Evolutionary conservation across 2,329 filamentous ascomycete genomes (phyloP).

Genomic region (Hymenotorrendiella dingleyae): DNA sequence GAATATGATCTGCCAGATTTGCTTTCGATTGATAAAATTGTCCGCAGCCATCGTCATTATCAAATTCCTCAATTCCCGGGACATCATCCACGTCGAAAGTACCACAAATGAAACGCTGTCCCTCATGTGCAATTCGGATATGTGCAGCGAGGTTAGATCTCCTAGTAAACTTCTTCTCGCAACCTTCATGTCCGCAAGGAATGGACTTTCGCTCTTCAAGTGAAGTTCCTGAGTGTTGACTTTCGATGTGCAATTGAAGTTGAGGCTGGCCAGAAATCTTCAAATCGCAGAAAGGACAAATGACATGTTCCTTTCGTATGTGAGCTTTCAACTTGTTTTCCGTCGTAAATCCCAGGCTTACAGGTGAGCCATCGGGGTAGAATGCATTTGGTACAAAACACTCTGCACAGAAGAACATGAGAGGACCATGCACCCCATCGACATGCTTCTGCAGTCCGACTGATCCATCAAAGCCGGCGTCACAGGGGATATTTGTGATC

Average conservation of each 20-base stretch:
- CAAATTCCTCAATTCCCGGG: conserved; percentile 59
- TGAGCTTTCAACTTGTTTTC: conserved; percentile 67
- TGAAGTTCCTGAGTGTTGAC: conserved; percentile 60
- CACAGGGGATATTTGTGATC: conserved; percentile 50
- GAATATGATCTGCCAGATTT: conserved; percentile 76
- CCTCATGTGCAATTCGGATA: conserved; percentile 69
- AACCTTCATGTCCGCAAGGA: conserved; percentile 61
- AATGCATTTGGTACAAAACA: conserved; percentile 43
- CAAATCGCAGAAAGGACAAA: conserved; percentile 70
- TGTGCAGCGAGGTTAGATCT: conserved; percentile 79
- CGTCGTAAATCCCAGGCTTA: conserved; percentile 60
- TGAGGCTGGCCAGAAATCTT: conserved; percentile 61
- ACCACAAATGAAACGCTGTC: conserved; percentile 74
- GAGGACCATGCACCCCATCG: conserved; percentile 61
- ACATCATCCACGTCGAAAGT: conserved; percentile 52
- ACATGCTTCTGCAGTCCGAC: conserved; percentile 67
- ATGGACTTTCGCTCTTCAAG: conserved; percentile 60
- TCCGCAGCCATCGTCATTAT: conserved; percentile 63
- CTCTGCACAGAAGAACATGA: conserved; percentile 70
- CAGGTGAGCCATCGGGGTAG: conserved; percentile 35
- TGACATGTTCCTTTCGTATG: conserved; percentile 64
- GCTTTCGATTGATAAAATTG: conserved; percentile 71
- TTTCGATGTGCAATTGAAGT: conserved; percentile 72
- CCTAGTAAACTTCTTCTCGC: conserved; percentile 72
- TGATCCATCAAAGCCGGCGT: conserved; percentile 66